Percentiles rank a stretch among this genome's conserved stretches.
Evolutionary conservation across 129 eudicot genomes (phyloP).

Genomic region (Flaveria brownii): DNA sequence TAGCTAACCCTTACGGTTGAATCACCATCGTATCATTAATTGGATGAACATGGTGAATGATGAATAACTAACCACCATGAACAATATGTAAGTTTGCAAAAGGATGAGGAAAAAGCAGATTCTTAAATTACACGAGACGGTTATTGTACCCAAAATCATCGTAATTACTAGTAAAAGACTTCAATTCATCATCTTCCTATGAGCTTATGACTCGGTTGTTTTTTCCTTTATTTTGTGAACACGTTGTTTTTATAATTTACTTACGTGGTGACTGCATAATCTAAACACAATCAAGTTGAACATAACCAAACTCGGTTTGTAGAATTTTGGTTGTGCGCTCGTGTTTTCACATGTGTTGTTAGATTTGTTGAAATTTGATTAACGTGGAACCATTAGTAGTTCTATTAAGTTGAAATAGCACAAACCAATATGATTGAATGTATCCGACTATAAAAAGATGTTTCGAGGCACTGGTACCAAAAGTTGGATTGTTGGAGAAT

Average conservation of each 20-base stretch:
- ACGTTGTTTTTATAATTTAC: no score
- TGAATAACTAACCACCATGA: neutral
- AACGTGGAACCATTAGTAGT: neutral
- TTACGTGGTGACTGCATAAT: no score
- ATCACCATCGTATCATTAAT: constrained; percentile 21
- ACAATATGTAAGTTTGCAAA: constrained; percentile 15
- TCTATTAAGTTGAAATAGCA: neutral
- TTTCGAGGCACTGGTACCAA: no score
- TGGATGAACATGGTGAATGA: constrained; percentile 31
- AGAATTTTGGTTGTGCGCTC: no score
- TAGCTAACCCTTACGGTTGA: constrained; percentile 51
- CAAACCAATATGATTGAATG: no score
- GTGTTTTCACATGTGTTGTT: neutral
- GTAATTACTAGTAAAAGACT: no score
- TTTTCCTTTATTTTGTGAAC: no score
- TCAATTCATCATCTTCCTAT: no score
- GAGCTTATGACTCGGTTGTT: no score
- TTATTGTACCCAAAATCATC: neutral
- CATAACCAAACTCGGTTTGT: neutral
- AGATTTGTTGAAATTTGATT: neutral
- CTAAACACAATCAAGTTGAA: neutral
- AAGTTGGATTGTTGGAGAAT: no score
- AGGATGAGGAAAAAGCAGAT: neutral
- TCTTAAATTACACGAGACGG: neutral
- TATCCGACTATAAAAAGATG: no score